Evolutionary conservation across 2,329 filamentous ascomycete genomes (phyloP), one percentile per base, ranked within the genome.

Genomic region (Pyricularia sp.): DNA sequence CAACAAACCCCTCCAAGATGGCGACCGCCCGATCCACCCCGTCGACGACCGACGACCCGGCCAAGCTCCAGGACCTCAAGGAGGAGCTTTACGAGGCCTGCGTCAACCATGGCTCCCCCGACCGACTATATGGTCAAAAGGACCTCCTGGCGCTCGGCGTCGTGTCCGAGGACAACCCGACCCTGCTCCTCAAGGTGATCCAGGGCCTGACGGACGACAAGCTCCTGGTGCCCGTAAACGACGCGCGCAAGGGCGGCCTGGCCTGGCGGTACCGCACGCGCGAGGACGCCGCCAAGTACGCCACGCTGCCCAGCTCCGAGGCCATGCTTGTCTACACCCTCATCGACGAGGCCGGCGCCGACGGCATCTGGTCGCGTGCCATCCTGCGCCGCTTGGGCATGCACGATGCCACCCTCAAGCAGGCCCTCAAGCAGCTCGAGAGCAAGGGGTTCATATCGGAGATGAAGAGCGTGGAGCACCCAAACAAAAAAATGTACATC

Each of bases 401-500:
- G 74, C 91, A 96, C 78, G 90, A 93, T 72, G 88, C 88, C 62
- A 85, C 90, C 49, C 83, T 97, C 70, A 90, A 89, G 70, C 88
- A 89, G 71, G 87, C 87, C 31, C 82, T 97, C 70, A 96, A 96
- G 78, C 86, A 88, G 68, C 86, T 99, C 67, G 90, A 96, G 75
- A 79, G 82, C 53, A 93, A 91, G 74, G 86, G 87, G 44, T 86
- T 96, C 73, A 92, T 99, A 75, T 89, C 90, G 71, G 86, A 88
- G 66, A 92, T 97, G 78, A 94, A 93, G 78, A 94, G 89, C 75
- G 92, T 96, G 76, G 92, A 96, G 77, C 88, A 90, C 72, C 91
- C 91, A 31, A 90, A 88, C 69, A 89, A 94, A 73, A 96, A 96
- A 78, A 96, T 96, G 84, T 99, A 94, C 81, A 96, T 99, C 82